phyloP scores from a whole-genome alignment of 495 filamentous ascomycete genomes.

The Xylaria telfairii region DNA sequence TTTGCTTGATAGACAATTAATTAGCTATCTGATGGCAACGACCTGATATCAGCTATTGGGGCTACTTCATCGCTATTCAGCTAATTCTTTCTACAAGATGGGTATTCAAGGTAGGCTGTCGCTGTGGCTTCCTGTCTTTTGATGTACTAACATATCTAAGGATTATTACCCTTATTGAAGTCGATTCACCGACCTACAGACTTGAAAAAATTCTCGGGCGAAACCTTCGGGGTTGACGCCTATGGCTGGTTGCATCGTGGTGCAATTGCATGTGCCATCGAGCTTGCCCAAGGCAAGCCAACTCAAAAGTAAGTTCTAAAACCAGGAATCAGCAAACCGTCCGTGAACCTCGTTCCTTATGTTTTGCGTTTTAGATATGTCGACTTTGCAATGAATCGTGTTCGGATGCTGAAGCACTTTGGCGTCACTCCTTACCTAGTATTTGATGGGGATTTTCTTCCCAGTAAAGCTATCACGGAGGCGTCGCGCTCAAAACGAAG shows the following conservation, averaged over 20 bases:
- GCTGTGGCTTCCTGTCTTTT: background rate
- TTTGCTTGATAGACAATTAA: background rate
- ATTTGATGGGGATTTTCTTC: slow-evolving; percentile 95
- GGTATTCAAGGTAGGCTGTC: slow-evolving; percentile 68
- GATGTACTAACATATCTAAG: slow-evolving; percentile 53
- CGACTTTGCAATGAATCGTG: slow-evolving; percentile 88
- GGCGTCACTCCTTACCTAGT: slow-evolving; percentile 91
- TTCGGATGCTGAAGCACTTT: slow-evolving; percentile 90
- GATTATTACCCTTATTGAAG: slow-evolving; percentile 89
- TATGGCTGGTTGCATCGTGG: slow-evolving; percentile 99
- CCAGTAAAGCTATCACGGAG: slow-evolving; percentile 95
- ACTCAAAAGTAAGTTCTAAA: slow-evolving; percentile 75
- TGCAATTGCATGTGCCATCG: slow-evolving; percentile 86
- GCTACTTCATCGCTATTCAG: background rate
- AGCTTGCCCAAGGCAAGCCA: slow-evolving; percentile 85
- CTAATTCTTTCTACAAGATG: slow-evolving; percentile 54
- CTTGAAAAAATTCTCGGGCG: slow-evolving; percentile 84
- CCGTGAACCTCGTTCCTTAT: slow-evolving; percentile 13
- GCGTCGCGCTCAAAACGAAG: slow-evolving; percentile 69
- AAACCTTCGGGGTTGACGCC: slow-evolving; percentile 90
- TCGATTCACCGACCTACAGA: slow-evolving; percentile 91
- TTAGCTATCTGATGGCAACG: slow-evolving; percentile 21
- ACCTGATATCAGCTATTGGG: slow-evolving; percentile 1
- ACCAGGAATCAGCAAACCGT: background rate
- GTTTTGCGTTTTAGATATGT: slow-evolving; percentile 67